Evolutionary conservation across 306 rosid species (phyloP), one percentile per base, ranked within the genome.

Genomic region (Prosopis cineraria): DNA sequence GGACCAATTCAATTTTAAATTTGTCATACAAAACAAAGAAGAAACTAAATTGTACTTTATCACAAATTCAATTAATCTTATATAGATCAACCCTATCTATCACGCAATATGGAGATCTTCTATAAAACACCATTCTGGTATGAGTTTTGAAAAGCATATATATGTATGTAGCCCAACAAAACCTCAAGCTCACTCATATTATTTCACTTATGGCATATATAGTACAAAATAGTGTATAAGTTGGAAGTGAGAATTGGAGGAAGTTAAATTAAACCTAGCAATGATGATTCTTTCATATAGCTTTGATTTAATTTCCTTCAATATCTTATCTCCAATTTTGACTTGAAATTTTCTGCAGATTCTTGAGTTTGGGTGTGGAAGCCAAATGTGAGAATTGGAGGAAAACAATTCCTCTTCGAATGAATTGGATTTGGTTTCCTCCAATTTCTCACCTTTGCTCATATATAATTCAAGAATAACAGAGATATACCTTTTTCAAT

Each of bases 231-330:
- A 41, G 79, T 52, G 69, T n/a, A 2, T 53, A 13, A 41, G 75
- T 25, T 79, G 62, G 24, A 73, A 14, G 2, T 66, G 70, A 65
- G 83, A 20, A 72, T 72, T 50, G 68, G 68, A 63, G 45, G 67
- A 20, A 79, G 6, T 60, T 36, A 79, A 79, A 79, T 34, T 25
- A 78, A n/a, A n/a, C n/a, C n/a, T n/a, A n/a, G n/a, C n/a, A n/a
- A 36, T 19, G 3, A 40, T 11, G 25, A 63, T 29, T 72, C 27
- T 36, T 10, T 30, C 7, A 45, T 24, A 11, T 24, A 11, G 11
- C 25, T 12, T 27, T 68, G 73, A 25, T 53, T 80, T 73, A 66
- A 65, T 55, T 73, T 73, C 50, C 73, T 71, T 67, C 68, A 52
- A 50, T 64, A 67, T 67, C 79, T 66, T 60, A 80, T 33, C 45